Evolutionary conservation across 768 basidiomycete genomes (phyloP).

Genomic region (Russula olivacea): DNA sequence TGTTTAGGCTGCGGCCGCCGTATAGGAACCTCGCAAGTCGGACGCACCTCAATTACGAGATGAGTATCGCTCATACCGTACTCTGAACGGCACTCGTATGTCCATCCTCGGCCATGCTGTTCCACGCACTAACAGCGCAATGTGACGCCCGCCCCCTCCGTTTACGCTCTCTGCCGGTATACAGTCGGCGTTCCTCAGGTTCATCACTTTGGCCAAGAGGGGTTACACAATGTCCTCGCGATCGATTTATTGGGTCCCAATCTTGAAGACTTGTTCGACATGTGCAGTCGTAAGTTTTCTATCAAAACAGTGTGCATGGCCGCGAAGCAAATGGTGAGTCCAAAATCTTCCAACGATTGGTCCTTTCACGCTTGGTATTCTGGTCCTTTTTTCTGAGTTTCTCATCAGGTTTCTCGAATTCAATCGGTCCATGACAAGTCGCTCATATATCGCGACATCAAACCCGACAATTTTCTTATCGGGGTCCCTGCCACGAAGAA

Average conservation of each 20-base stretch:
- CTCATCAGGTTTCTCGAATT: constrained; percentile 79
- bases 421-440: constrained; percentile 98
- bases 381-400: constrained; percentile 13
- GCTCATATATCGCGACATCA: constrained; percentile 97
- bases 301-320: constrained; percentile 99
- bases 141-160: not conserved
- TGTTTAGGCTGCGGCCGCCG: constrained; percentile 15
- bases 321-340: constrained; percentile 93
- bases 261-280: constrained; percentile 96
- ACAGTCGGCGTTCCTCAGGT: constrained; percentile 95
- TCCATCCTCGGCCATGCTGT: constrained; percentile 24
- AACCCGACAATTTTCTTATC: constrained; percentile 98
- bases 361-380: constrained; percentile 1
- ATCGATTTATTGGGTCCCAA: constrained; percentile 97
- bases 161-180: not conserved
- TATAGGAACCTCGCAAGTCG: constrained; percentile 90
- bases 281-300: constrained; percentile 96
- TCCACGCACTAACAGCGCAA: constrained; percentile 8
- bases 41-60: constrained; percentile 97
- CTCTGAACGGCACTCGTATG: constrained; percentile 83
- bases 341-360: constrained; percentile 8
- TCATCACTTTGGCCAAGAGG: constrained; percentile 98
- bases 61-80: constrained; percentile 96
- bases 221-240: constrained; percentile 91
- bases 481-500: constrained; percentile 89